Evolutionary conservation across 2,329 filamentous ascomycete species (phyloP), one percentile per base, ranked within the genome.

Genomic region (Botrytis aclada): DNA sequence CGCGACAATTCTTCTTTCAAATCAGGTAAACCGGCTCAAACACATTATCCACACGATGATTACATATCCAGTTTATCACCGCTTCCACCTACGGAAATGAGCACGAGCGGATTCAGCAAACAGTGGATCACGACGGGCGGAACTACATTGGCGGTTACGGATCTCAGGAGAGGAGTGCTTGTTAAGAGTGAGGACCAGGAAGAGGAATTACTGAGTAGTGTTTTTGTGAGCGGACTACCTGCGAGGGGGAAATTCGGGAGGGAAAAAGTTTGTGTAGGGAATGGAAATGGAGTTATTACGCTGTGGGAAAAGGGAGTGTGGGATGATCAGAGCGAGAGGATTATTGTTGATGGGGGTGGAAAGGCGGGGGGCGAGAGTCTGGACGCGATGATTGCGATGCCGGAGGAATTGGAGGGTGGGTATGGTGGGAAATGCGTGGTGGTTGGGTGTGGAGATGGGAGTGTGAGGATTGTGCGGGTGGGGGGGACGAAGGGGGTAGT

Each of bases 101-200:
- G 92, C 81, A 97, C 94, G 0, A 95, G 92, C 29, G 95, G 95
- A 8, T 95, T 93, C 81, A 90, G 93, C 78, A 97, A 97, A 83
- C 95, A 98, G 83, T 99, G 94, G 92, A 88, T 98, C 70, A 96
- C 92, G 54, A 98, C 95, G 0, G 96, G 96, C 47, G 95, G 94
- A 62, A 95, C 93, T 2, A 98, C 95, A 0, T 84, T 99, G 32
- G 93, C 94, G 1, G 91, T 98, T 54, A 97, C 94, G 0, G 96
- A 99, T 81, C 85, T 98, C 62, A 89, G 95, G 37, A 88, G 93
- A 65, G 95, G 95, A 22, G 93, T 98, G 9, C 84, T 98, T 61
- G 92, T 95, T 4, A 92, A 92, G 74, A 97, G 94, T 77, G 96
- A 98, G 80, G 94, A 98, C 79, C 96, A 98, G 81, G 96, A 97